Percentiles rank a stretch among this genome's conserved stretches.
Evolutionary conservation across 345 rosid species (phyloP).

Genomic region (Pugionium dolabratum): DNA sequence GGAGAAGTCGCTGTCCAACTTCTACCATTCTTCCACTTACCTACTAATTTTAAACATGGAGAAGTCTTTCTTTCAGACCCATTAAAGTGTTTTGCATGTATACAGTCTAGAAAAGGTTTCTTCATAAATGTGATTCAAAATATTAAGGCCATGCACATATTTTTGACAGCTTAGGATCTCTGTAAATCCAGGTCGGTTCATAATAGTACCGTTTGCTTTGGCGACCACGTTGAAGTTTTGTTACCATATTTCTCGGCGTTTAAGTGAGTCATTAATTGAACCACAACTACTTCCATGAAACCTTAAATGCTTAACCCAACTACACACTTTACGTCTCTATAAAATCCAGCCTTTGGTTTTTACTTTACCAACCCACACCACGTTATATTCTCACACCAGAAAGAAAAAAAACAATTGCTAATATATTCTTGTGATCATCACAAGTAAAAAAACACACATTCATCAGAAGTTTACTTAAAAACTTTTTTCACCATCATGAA

Average conservation of each 20-base stretch:
- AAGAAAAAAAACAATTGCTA: too few species aligned
- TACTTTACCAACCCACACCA: conserved; percentile 19
- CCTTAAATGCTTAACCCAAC: conserved; percentile 64
- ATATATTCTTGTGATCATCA: conserved; percentile 13
- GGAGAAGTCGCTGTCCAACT: conserved; percentile 35
- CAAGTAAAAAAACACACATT: neutral
- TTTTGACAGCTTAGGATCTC: conserved; percentile 9
- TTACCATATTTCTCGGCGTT: conserved; percentile 39
- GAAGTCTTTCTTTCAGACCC: conserved; percentile 6
- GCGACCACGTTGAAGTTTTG: neutral
- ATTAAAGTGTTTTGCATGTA: conserved; percentile 15
- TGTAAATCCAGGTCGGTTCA: conserved; percentile 1
- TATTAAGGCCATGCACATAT: neutral
- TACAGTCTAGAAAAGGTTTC: neutral
- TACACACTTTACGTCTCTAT: conserved; percentile 22
- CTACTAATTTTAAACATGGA: conserved; percentile 22
- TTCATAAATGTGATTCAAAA: neutral
- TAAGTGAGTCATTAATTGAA: conserved; percentile 31
- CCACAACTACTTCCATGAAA: conserved; percentile 52
- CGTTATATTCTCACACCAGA: neutral
- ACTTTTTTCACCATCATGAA: conserved; percentile 25
- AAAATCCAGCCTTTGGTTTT: conserved; percentile 22
- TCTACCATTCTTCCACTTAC: conserved; percentile 22
- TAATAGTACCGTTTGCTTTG: conserved; percentile 5
- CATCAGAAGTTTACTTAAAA: conserved; percentile 29